Conservation (phyloP, 768 basidiomycete species). For the Botryobasidium botryosum region DNA sequence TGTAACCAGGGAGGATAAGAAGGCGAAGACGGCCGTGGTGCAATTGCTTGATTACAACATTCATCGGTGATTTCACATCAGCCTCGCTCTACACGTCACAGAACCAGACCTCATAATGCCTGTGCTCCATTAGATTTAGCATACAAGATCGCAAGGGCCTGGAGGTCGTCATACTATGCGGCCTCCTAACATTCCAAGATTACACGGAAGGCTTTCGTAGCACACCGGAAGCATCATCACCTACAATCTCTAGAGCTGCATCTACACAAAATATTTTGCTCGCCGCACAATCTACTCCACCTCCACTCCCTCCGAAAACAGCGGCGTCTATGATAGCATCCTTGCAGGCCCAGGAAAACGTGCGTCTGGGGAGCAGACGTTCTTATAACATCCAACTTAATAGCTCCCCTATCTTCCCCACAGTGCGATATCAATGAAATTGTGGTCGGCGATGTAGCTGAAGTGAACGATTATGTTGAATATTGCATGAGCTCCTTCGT, state of each 20-base stretch:
- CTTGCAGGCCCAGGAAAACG: slow-evolving; percentile 5
- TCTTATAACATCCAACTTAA: not conserved
- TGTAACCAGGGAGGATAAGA: slow-evolving; percentile 50
- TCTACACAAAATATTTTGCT: not conserved
- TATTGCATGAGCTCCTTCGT: slow-evolving; percentile 47
- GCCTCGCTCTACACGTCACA: not conserved
- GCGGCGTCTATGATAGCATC: not conserved
- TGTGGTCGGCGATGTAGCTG: slow-evolving; percentile 46
- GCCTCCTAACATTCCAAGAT: slow-evolving; percentile 65
- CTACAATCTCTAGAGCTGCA: too few species aligned
- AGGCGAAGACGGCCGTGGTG: slow-evolving; percentile 43
- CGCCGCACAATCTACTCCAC: not conserved
- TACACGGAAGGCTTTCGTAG: slow-evolving; percentile 32
- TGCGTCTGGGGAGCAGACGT: not conserved
- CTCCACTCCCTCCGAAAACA: slow-evolving; percentile 5
- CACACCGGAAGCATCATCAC: too few species aligned
- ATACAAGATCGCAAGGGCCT: slow-evolving; percentile 68
- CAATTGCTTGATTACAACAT: slow-evolving; percentile 79
- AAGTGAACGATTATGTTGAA: slow-evolving; percentile 45
- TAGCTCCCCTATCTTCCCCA: not conserved
- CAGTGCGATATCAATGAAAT: slow-evolving; percentile 38
- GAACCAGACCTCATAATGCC: not conserved
- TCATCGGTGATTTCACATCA: slow-evolving; percentile 33
- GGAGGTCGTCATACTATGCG: slow-evolving; percentile 62
- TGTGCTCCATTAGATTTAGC: slow-evolving; percentile 41